Evolutionary conservation across 352 stramenopile species (phyloP).

Genomic region (Pythium myriotylum): DNA sequence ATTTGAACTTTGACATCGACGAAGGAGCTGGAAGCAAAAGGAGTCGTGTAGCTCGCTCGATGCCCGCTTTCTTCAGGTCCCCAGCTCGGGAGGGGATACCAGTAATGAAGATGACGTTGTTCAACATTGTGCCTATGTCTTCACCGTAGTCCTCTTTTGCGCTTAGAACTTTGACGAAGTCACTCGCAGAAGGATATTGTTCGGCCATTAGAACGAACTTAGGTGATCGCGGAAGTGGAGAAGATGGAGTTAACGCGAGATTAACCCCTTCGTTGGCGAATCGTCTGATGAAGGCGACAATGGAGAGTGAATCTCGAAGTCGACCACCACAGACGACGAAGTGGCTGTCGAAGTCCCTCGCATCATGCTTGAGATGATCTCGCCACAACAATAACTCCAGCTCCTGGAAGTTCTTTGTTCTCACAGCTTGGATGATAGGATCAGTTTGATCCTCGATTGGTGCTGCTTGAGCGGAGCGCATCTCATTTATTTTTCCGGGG

Average conservation of each 20-base stretch:
- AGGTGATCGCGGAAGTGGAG: not conserved
- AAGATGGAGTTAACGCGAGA: not conserved
- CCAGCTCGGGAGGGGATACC: constrained; percentile 17
- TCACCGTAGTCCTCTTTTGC: constrained; percentile 26
- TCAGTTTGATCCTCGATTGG: not conserved
- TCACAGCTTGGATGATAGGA: constrained; percentile 6
- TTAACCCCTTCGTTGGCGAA: constrained; percentile 13
- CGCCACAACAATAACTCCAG: constrained; percentile 9
- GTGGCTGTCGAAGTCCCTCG: constrained; percentile 15
- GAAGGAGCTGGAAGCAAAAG: constrained; percentile 23
- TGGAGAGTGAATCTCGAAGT: constrained; percentile 22
- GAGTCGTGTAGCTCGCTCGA: constrained; percentile 23
- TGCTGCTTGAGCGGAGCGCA: not conserved
- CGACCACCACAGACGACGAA: constrained; percentile 30
- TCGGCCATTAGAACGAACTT: constrained; percentile 31
- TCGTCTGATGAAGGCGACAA: constrained; percentile 22
- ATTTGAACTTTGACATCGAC: constrained; percentile 13
- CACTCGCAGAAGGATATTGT: constrained; percentile 16
- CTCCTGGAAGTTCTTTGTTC: constrained; percentile 2
- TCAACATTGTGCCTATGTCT: constrained; percentile 14
- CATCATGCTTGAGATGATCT: constrained; percentile 20
- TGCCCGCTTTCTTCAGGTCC: constrained; percentile 23
- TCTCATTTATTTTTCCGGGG: constrained; percentile 20
- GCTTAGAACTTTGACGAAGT: constrained; percentile 19
- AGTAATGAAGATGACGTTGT: constrained; percentile 30